A percentile compares a stretch with the other conserved stretches of the same genome.
phyloP scores from a whole-genome alignment of 176 grass and related monocot species.

The Triticum aestivum region DNA sequence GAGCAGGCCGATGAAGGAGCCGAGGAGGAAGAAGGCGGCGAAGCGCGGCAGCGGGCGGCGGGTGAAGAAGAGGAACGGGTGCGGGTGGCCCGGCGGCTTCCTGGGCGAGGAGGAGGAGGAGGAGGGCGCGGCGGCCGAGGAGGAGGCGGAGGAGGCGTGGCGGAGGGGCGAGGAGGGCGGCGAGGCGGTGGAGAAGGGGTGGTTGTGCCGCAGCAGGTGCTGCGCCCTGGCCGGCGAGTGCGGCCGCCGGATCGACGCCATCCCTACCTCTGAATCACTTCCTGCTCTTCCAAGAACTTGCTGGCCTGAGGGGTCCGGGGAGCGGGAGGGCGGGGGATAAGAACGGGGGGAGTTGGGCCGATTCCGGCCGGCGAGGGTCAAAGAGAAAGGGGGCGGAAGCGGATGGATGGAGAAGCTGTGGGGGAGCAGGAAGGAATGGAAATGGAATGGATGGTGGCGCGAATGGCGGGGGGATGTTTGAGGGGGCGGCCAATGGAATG shows the following conservation, averaged over 20 bases:
- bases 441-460: slow-evolving; percentile 27
- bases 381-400: neutral
- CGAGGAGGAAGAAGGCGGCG: slow-evolving; percentile 76
- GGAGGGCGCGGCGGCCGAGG: neutral
- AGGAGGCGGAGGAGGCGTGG: slow-evolving; percentile 41
- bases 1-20: slow-evolving; percentile 75
- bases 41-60: slow-evolving; percentile 52
- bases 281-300: neutral
- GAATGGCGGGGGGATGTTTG: slow-evolving; percentile 48
- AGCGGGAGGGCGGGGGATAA: neutral
- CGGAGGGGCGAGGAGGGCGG: slow-evolving; percentile 46
- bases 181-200: slow-evolving; percentile 26
- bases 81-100: neutral
- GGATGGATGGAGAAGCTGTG: neutral
- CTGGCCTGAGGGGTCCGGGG: neutral
- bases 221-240: slow-evolving; percentile 60
- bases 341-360: neutral
- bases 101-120: slow-evolving; percentile 30
- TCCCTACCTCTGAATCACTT: neutral
- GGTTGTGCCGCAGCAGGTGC: slow-evolving; percentile 42
- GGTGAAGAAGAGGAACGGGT: slow-evolving; percentile 34
- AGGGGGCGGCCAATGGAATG: neutral
- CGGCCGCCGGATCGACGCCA: slow-evolving; percentile 67
- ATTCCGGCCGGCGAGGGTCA: neutral
- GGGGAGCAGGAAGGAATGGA: neutral